Conservation (phyloP, 495 filamentous ascomycete species). For the Amniculicola lignicola region DNA sequence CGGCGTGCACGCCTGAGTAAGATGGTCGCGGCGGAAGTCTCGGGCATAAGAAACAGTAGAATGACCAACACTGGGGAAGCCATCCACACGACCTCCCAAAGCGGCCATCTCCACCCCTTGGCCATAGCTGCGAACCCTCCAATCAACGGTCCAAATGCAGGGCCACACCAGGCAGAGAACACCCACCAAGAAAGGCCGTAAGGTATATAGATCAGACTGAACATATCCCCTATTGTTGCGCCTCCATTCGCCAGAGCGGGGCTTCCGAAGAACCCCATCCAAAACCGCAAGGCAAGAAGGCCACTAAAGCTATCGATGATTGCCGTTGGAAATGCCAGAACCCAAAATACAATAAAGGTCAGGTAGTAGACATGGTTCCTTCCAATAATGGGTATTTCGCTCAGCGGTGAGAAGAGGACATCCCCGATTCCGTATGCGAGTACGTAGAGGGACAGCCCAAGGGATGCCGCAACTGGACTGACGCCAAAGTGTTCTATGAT, state of each 20-base stretch:
- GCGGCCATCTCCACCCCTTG: conserved; percentile 41
- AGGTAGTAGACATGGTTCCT: conserved; percentile 47
- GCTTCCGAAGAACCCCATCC: conserved; percentile 47
- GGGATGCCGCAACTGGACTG: conserved; percentile 38
- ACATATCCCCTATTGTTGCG: conserved; percentile 54
- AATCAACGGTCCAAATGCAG: conserved; percentile 58
- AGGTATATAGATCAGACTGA: conserved; percentile 49
- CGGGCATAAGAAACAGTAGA: conserved; percentile 53
- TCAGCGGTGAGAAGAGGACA: conserved; percentile 46
- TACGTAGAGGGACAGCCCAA: conserved; percentile 52
- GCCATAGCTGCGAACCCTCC: conserved; percentile 58
- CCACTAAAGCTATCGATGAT: conserved; percentile 47
- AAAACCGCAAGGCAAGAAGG: conserved; percentile 49
- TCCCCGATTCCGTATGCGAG: conserved; percentile 51
- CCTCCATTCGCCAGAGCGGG: conserved; percentile 52
- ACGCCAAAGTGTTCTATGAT: conserved; percentile 47
- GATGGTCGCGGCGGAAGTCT: conserved; percentile 51
- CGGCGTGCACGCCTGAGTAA: conserved; percentile 54
- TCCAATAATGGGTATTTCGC: conserved; percentile 46
- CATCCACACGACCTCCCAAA: conserved; percentile 48
- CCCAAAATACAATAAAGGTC: conserved; percentile 45
- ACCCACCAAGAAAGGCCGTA: conserved; percentile 53
- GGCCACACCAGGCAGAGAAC: conserved; percentile 41
- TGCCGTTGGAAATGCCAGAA: conserved; percentile 48
- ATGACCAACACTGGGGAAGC: conserved; percentile 45